Conservation (phyloP, 2,329 filamentous ascomycete species). For the Xylariaceae sp. region DNA sequence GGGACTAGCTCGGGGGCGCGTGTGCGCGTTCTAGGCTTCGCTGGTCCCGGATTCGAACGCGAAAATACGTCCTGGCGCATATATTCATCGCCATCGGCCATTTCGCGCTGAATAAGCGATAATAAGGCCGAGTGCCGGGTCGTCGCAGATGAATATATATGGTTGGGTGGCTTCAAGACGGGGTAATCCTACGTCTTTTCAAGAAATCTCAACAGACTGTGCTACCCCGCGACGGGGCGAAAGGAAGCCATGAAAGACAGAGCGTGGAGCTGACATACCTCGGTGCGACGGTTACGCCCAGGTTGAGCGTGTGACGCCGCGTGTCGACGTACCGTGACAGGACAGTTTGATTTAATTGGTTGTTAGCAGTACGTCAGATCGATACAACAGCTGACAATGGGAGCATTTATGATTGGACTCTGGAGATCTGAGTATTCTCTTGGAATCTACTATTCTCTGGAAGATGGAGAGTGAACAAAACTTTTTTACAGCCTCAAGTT, state of each 20-base stretch:
- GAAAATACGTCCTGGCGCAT: slow-evolving; percentile 15
- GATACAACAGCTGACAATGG: slow-evolving; percentile 12
- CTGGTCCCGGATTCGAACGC: slow-evolving; percentile 15
- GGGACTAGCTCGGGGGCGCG: slow-evolving; percentile 16
- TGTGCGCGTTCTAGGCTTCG: slow-evolving; percentile 20
- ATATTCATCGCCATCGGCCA: slow-evolving; percentile 24
- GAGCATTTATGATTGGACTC: not conserved
- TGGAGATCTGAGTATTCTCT: not conserved
- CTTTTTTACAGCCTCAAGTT: not conserved
- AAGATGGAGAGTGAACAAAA: slow-evolving; percentile 1
- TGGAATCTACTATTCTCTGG: not conserved
- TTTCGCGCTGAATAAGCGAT: slow-evolving; percentile 17
- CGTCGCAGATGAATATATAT: not conserved
- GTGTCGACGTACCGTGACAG: slow-evolving; percentile 22
- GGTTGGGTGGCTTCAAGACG: not conserved
- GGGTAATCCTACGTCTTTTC: slow-evolving; percentile 3
- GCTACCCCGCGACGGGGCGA: slow-evolving; percentile 10
- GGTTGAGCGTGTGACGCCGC: slow-evolving; percentile 18
- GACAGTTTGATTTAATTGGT: slow-evolving; percentile 19
- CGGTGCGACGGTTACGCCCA: slow-evolving; percentile 10
- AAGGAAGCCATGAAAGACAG: slow-evolving; percentile 16
- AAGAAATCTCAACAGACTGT: slow-evolving; percentile 14
- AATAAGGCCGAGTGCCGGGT: slow-evolving; percentile 7
- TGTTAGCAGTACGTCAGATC: slow-evolving; percentile 16
- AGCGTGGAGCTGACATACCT: slow-evolving; percentile 25